Percentiles rank a stretch among this genome's conserved stretches.
Evolutionary conservation across 495 filamentous ascomycete genomes (phyloP).

Genomic region (Pyrenula massariospora): DNA sequence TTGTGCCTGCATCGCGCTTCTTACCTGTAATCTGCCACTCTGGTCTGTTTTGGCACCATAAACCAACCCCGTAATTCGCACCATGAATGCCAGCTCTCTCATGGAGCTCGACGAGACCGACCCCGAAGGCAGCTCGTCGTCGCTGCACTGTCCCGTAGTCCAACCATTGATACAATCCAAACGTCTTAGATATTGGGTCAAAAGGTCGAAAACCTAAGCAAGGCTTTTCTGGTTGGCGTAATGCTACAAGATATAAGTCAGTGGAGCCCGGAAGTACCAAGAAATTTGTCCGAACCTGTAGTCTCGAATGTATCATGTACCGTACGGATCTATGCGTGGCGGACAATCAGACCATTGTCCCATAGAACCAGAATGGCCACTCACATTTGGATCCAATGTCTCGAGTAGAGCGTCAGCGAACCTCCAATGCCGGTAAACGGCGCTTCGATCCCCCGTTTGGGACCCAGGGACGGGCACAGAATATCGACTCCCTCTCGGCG

Average conservation of each 20-base stretch:
- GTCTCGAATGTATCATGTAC: slow-evolving; percentile 75
- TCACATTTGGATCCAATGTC: slow-evolving; percentile 62
- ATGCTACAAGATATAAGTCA: slow-evolving; percentile 20
- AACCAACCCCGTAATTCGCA: slow-evolving; percentile 69
- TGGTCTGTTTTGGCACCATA: slow-evolving; percentile 93
- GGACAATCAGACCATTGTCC: too few relatives aligned
- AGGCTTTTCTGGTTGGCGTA: slow-evolving; percentile 43
- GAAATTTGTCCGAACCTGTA: slow-evolving; percentile 24
- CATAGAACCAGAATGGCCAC: too few relatives aligned
- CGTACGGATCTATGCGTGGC: slow-evolving; percentile 41
- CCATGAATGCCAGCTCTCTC: slow-evolving; percentile 47
- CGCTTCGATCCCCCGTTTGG: slow-evolving; percentile 57
- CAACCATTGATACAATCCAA: slow-evolving; percentile 71
- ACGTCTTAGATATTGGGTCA: slow-evolving; percentile 63
- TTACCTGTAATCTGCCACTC: slow-evolving; percentile 93
- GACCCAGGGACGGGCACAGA: slow-evolving; percentile 61
- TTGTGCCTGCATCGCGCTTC: too few relatives aligned
- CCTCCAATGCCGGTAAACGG: slow-evolving; percentile 76
- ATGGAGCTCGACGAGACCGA: slow-evolving; percentile 75
- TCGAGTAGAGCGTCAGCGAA: slow-evolving; percentile 58
- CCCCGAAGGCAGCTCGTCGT: slow-evolving; percentile 74
- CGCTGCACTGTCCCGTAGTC: slow-evolving; percentile 70
- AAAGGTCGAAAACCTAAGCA: slow-evolving; percentile 79
- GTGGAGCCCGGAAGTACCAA: background rate
- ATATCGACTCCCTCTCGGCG: slow-evolving; percentile 34